Conservation (phyloP, 306 rosid species). For the barrel medic (Medicago truncatula) region MtrunA17r5.0-ANR NC_053044.1:53894501-53895000, state of each 20-base stretch:
- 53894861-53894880: slow-evolving; percentile 36
- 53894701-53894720: slow-evolving; percentile 90
- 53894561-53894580: slow-evolving; percentile 6
- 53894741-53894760: slow-evolving; percentile 93
- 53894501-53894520: slow-evolving; percentile 28
- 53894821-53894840: slow-evolving; percentile 95
- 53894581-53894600: slow-evolving; percentile 2
- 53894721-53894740: slow-evolving; percentile 84
- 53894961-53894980: slow-evolving; percentile 85
- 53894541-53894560: background rate
- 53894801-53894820: slow-evolving; percentile 93
- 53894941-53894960: slow-evolving; percentile 93
- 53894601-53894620: slow-evolving; percentile 24
- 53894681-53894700: slow-evolving; percentile 71
- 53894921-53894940: slow-evolving; percentile 68
- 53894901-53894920: slow-evolving; percentile 27
- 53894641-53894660: slow-evolving; percentile 27
- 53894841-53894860: slow-evolving; percentile 39
- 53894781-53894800: slow-evolving; percentile 96
- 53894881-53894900: background rate
- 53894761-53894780: slow-evolving; percentile 90
- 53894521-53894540: slow-evolving; percentile 9
- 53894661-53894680: slow-evolving; percentile 70
- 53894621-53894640: slow-evolving; percentile 21
- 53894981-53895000: slow-evolving; percentile 94